phyloP scores from a whole-genome alignment of 2,329 filamentous ascomycete genomes.

The Sclerotiophoma versabilis region DNA sequence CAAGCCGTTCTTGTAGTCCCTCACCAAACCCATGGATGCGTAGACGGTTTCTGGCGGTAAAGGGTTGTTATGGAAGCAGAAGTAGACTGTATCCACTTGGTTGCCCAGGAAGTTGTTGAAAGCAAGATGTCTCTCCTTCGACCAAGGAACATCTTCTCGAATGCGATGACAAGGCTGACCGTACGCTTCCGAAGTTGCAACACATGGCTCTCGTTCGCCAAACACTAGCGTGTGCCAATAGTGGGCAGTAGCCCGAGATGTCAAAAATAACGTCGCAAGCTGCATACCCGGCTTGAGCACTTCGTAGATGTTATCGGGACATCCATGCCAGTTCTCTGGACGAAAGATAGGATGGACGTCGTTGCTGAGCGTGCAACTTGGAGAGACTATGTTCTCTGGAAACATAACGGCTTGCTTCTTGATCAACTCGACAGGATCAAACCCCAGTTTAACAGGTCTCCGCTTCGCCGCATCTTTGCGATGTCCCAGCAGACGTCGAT shows the following conservation, averaged over 20 bases:
- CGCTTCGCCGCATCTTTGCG: constrained; percentile 42
- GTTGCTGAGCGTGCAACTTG: constrained; percentile 42
- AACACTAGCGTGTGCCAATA: constrained; percentile 51
- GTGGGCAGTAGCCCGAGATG: constrained; percentile 45
- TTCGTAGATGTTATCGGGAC: constrained; percentile 48
- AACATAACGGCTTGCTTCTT: constrained; percentile 50
- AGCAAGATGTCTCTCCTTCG: constrained; percentile 36
- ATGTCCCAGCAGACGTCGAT: constrained; percentile 47
- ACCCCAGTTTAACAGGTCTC: constrained; percentile 44
- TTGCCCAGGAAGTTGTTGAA: constrained; percentile 43
- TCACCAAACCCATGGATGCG: constrained; percentile 48
- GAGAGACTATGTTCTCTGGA: constrained; percentile 25
- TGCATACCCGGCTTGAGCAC: constrained; percentile 48
- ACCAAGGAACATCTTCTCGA: constrained; percentile 44
- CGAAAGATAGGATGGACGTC: constrained; percentile 49
- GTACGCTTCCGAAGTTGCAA: constrained; percentile 40
- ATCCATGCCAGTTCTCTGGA: constrained; percentile 49
- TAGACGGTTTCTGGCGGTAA: constrained; percentile 46
- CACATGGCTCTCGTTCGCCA: constrained; percentile 43
- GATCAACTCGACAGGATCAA: constrained; percentile 50
- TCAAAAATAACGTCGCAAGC: constrained; percentile 42
- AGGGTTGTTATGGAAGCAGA: constrained; percentile 49
- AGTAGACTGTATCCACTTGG: constrained; percentile 48
- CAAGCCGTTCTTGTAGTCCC: constrained; percentile 48
- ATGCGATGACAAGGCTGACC: constrained; percentile 47